Conservation (phyloP, 2,329 filamentous ascomycete genomes). For the Myriangium duriaei region DNA sequence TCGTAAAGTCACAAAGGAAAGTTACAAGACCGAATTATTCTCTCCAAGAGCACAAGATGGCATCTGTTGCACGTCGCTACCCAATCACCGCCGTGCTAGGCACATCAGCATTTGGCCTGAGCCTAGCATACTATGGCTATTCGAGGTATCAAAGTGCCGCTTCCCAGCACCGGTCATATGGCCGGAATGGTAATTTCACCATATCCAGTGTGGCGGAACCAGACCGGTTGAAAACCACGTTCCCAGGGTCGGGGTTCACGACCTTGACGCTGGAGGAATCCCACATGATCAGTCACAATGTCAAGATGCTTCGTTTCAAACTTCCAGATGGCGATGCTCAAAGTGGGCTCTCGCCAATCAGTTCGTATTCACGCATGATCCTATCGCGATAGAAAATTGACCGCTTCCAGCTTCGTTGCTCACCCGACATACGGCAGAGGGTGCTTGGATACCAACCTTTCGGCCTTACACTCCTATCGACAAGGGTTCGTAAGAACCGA, state of each 20-base stretch:
- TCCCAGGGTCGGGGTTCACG: slow-evolving; percentile 25
- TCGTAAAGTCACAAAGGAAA: no score
- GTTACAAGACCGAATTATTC: no score
- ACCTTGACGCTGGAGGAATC: slow-evolving; percentile 39
- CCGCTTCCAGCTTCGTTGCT: slow-evolving; percentile 40
- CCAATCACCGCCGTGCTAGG: neutral
- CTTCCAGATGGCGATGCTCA: slow-evolving; percentile 36
- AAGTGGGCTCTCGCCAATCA: slow-evolving; percentile 32
- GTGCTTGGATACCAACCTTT: slow-evolving; percentile 45
- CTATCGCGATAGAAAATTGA: neutral
- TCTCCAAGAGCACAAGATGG: no score
- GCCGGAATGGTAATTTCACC: neutral
- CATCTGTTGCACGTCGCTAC: neutral
- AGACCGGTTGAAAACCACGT: slow-evolving; percentile 5
- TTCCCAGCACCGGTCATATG: neutral
- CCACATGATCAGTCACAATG: slow-evolving; percentile 46
- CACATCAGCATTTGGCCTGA: slow-evolving; percentile 1
- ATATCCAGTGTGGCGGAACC: slow-evolving; percentile 1
- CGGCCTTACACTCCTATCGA: slow-evolving; percentile 57
- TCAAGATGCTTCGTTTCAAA: slow-evolving; percentile 45
- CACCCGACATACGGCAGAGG: slow-evolving; percentile 46
- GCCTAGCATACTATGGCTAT: neutral
- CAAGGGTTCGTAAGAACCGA: slow-evolving; percentile 17
- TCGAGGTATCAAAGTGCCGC: neutral
- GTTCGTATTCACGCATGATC: neutral